Conservation (phyloP, 2,329 filamentous ascomycete genomes). For the Plenodomus lindquistii region DNA sequence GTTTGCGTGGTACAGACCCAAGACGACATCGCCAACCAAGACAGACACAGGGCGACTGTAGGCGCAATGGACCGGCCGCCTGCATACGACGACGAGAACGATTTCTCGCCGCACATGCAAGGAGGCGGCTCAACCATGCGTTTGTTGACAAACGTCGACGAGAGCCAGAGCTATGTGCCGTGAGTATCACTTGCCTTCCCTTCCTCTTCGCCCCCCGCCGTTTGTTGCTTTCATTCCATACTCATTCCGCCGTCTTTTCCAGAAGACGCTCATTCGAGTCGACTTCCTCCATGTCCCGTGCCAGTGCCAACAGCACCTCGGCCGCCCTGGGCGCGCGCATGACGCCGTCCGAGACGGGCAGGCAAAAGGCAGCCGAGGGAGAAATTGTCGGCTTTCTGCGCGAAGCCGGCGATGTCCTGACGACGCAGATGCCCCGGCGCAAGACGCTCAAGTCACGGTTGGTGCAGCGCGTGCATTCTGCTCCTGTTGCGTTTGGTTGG, state of each 20-base stretch:
- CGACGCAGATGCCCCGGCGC: constrained; percentile 27
- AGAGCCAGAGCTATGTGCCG: constrained; percentile 47
- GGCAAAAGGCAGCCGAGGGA: constrained; percentile 39
- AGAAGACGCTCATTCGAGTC: constrained; percentile 36
- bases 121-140: constrained; percentile 53
- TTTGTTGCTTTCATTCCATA: constrained; percentile 16
- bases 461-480: constrained; percentile 23
- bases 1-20: not conserved
- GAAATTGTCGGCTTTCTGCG: constrained; percentile 51
- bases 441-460: constrained; percentile 29
- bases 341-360: constrained; percentile 31
- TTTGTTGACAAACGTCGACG: constrained; percentile 53
- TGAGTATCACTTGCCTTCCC: constrained; percentile 42
- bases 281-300: constrained; percentile 37
- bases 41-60: constrained; percentile 12
- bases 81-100: constrained; percentile 51
- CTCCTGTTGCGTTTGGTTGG: constrained; percentile 11
- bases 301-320: constrained; percentile 36
- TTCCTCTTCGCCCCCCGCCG: constrained; percentile 28
- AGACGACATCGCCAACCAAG: not conserved
- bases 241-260: constrained; percentile 23
- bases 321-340: constrained; percentile 36
- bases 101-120: constrained; percentile 38
- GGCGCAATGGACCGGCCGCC: constrained; percentile 47
- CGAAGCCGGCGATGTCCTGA: constrained; percentile 44